Base-by-base conservation (phyloP, 2,329 filamentous ascomycete genomes). In the Neonectria neomacrospora region DNA sequence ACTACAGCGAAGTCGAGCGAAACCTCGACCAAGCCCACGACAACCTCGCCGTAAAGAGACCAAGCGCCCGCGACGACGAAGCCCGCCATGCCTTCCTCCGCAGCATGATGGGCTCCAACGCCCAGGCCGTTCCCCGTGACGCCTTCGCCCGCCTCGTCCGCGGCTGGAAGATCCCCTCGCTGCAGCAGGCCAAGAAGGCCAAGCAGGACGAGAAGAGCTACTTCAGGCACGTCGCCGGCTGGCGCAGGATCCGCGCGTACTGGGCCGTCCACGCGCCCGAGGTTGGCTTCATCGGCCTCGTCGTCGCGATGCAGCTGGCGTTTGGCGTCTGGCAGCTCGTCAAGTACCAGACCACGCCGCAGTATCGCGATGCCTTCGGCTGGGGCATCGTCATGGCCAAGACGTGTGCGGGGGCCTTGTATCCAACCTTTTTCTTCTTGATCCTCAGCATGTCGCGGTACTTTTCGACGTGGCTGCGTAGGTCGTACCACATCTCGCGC, bases 401-500 rank as follows among this genome's bases (percentile, higher is more conserved):
- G 73, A 81, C 83, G 0, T 82, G 78, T 45, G 85, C 85, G 10
- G 86, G 86, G 3, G 81, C 83, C 0, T 68, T 88, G 1, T 88
- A 87, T 52, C 85, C 85, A 18, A 87, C 85, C 1, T 80, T 88
- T 59, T 87, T 87, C 75, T 87, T 88, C 67, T 77, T 88, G 60
- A 78, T 88, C 7, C 75, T 88, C 5, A 86, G 83, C 68, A 88
- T 88, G 85, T 86, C 83, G 14, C 77, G 86, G 28, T 86, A 85
- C 75, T 80, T 86, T 20, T 81, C 85, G 2, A 88, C 85, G 0
- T 82, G 81, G 57, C 71, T 86, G 41, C 79, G 85, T 16, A 76
- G 81, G n/a, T 85, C 79, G 11, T 85, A 84, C 65, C 77, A 80
- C 56, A 75, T 87, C 61, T 85, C 83, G 2, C 79, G 83, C 0